These are phyloP conservation scores for Suhomyces coccinellae DNA, from an alignment of 1,139 yeast species.

Conservation along the genomic window DNA sequence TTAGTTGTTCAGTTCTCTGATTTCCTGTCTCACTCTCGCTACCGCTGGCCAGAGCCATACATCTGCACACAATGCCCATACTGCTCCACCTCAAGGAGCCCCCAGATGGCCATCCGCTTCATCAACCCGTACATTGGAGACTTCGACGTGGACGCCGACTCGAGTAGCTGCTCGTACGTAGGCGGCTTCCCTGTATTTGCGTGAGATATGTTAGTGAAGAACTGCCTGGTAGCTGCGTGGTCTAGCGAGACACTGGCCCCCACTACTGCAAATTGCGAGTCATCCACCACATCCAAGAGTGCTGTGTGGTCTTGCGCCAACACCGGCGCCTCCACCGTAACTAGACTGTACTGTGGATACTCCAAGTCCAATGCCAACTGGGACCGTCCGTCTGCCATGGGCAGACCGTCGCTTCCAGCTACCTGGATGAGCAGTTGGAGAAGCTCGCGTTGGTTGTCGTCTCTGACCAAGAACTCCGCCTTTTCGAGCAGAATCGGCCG, in stretches of 20 bases:
- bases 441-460: not conserved
- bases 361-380: constrained; percentile 24
- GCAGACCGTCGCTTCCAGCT: not conserved
- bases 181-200: constrained; percentile 2
- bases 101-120: constrained; percentile 31
- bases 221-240: constrained; percentile 16
- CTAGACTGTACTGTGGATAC: constrained; percentile 28
- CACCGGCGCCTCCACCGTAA: constrained; percentile 34
- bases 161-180: constrained; percentile 22
- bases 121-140: constrained; percentile 20
- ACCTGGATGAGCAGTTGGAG: not conserved
- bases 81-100: constrained; percentile 30
- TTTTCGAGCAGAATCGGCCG: not conserved
- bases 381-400: not conserved
- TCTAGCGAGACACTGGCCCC: constrained; percentile 30
- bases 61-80: constrained; percentile 26
- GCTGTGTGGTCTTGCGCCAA: constrained; percentile 23
- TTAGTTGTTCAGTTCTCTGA: too few species aligned
- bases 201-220: constrained; percentile 15
- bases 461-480: not conserved
- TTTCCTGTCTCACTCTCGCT: not conserved
- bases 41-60: not conserved
- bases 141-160: constrained; percentile 15
- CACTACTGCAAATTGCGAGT: constrained; percentile 27
- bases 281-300: constrained; percentile 25